These are phyloP conservation scores for Sporobolus alterniflorus DNA, from an alignment of 202 grass and related monocot species.

Conservation along the genomic window DNA sequence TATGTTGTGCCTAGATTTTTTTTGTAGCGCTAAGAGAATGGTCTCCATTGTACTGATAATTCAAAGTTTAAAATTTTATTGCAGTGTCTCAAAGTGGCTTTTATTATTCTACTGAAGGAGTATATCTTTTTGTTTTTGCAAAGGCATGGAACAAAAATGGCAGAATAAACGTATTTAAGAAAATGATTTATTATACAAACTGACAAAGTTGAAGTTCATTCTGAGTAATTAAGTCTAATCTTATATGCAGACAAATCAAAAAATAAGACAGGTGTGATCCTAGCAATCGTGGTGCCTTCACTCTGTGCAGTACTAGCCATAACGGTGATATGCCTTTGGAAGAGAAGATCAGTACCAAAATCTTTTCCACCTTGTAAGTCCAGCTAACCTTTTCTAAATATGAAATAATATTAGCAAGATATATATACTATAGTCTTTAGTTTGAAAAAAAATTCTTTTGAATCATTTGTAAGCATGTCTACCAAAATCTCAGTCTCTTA, in stretches of 20 bases:
- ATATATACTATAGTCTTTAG: too few relatives aligned
- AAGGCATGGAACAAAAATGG: too few relatives aligned
- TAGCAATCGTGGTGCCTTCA: conserved; percentile 49
- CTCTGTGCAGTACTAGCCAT: neutral
- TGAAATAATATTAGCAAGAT: neutral
- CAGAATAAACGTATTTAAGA: too few relatives aligned
- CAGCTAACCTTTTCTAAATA: neutral
- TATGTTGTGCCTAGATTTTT: too few relatives aligned
- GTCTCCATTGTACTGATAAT: too few relatives aligned
- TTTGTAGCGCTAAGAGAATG: too few relatives aligned
- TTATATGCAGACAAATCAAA: conserved; percentile 45
- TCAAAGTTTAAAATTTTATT: too few relatives aligned
- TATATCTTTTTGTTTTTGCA: too few relatives aligned
- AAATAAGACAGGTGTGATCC: neutral
- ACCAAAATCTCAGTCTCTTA: neutral
- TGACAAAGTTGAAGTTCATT: neutral
- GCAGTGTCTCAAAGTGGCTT: too few relatives aligned
- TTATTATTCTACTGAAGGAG: too few relatives aligned
- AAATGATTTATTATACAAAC: neutral
- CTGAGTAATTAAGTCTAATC: neutral
- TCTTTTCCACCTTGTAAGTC: conserved; percentile 39
- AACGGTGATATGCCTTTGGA: conserved; percentile 9
- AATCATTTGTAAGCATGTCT: neutral
- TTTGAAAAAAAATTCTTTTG: too few relatives aligned
- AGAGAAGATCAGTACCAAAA: conserved; percentile 23